Conservation (phyloP, 2,329 filamentous ascomycete species). For the Erysiphe neolycopersici region DNA sequence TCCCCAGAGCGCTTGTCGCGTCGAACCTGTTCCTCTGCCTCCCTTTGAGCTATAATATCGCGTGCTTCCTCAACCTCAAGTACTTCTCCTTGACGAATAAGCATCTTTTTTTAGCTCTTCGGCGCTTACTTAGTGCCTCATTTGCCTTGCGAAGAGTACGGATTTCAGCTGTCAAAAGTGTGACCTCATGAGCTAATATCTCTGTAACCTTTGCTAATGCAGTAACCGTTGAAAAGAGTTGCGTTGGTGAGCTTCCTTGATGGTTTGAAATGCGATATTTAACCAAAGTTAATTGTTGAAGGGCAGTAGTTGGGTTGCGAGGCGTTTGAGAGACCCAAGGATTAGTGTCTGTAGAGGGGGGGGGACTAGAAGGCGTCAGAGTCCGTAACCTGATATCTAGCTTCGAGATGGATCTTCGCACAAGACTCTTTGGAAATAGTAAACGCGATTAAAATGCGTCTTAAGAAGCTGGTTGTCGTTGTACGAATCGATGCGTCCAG, state of each 20-base stretch:
- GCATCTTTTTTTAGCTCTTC: neutral
- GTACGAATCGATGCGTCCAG: slow-evolving; percentile 3
- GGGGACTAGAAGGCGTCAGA: slow-evolving; percentile 1
- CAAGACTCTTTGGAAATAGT: slow-evolving; percentile 5
- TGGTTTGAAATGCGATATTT: slow-evolving; percentile 1
- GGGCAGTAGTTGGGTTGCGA: slow-evolving; percentile 1
- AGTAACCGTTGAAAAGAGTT: neutral
- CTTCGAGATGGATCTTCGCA: slow-evolving; percentile 4
- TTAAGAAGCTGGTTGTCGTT: slow-evolving; percentile 3
- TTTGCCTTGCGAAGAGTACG: slow-evolving; percentile 1
- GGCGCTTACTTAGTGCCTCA: slow-evolving; percentile 1
- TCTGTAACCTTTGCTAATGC: slow-evolving; percentile 1
- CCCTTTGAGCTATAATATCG: neutral
- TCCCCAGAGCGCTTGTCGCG: neutral
- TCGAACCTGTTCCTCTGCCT: neutral
- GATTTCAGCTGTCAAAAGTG: neutral
- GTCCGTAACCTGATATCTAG: slow-evolving; percentile 7
- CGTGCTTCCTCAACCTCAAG: neutral
- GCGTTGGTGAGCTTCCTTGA: neutral
- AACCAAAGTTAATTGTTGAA: slow-evolving; percentile 1
- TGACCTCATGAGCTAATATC: slow-evolving; percentile 1
- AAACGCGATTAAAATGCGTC: slow-evolving; percentile 4
- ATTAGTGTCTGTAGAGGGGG: neutral
- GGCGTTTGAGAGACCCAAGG: slow-evolving; percentile 1
- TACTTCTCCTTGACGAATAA: slow-evolving; percentile 1